Base-by-base conservation (phyloP, 129 eudicot genomes). In the carrot (Daucus carota) region DNA sequence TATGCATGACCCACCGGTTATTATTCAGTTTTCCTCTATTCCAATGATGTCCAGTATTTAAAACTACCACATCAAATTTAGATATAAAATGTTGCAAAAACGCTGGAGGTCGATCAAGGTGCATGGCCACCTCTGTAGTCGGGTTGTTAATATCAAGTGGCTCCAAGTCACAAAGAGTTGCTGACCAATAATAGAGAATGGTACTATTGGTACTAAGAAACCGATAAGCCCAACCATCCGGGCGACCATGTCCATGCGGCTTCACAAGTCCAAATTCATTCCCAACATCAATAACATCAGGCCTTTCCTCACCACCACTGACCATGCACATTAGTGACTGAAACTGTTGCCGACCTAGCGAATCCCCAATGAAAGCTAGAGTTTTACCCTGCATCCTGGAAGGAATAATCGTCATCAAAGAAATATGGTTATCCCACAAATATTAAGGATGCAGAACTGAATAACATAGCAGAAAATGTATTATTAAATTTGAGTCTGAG, bases 41-140 rank as follows among this genome's bases (percentile, higher is more conserved):
- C 98, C 98, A 92, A 80, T 92, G 96, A 76, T 92, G 98, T 45
- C 96, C 98, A 1, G 96, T 90, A 77, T 92, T 92, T 41, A 92
- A 92, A 28, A 92, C 90, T 36, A 92, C 82, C 8, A 88, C 93
- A 63, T 92, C 65, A 28, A 92, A 83, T 79, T 72, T 78, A 75
- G 79, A 81, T 33, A 92, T 77, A 65, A 73, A 92, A 26, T 50
- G 92, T 43, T 76, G 80, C 72, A 92, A 77, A 80, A 92, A 92
- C 31, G 91, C 79, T 5, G 98, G 96, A 68, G 98, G 93, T 5
- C 90, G 91, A 45, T 92, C 96, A 22, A 92, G 87, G 83, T 92
- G 98, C 96, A 92, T 92, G 33, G 96, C 93, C 33, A 70, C 36
- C 22, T 90, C 86, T 17, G 90, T 85, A 33, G 48, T 18, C 5